Base-by-base conservation (phyloP, 768 basidiomycete species). In the Leucocoprinus sp. region DNA sequence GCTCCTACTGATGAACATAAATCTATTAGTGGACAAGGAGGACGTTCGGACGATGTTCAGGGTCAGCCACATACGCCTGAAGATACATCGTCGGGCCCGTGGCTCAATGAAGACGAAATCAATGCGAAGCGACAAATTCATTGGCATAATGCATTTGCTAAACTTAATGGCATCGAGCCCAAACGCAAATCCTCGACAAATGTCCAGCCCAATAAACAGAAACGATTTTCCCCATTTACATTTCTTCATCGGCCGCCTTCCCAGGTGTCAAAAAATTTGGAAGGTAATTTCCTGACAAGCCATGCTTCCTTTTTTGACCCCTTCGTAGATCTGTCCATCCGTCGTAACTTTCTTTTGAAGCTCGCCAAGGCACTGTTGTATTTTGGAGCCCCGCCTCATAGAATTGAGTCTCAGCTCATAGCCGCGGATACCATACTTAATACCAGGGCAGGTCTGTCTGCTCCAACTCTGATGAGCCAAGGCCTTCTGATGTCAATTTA, bases 381-480 rank as follows among this genome's bases (percentile, higher is more conserved):
- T n/a, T 93, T 88, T 60, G 93, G 93, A 15, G 87, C 92, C n/a
- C 92, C 92, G 1, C 91, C 90, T 17, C 93, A 96, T 61, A 76
- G 93, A 15, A 84, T 93, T 51, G 91, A 95, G 64, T 82, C 88
- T 1, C 92, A 93, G 60, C 75, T 97, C 31, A 71, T 73, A 48
- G 78, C 86, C 3, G 90, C 89, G 2, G 83, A 91, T 5, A 66
- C 74, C 8, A 83, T 89, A 46, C 75, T 96, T 12, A 79, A 84
- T 24, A 74, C 89, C 50, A 75, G 83, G 53, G 84, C 86, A 44
- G 81, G 72, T 70, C 9, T 28, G 64, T 54, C n/a, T 5, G 5
- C 17, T 22, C 7, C 19, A 31, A 8, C 37, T 18, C 8, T 19
- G 36, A 29, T 48, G 28, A 7, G 3, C 22, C 17, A 42, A 15